Evolutionary conservation across 805 yeast species (phyloP).

Genomic region (Yamadazyma paraphyllophila): DNA sequence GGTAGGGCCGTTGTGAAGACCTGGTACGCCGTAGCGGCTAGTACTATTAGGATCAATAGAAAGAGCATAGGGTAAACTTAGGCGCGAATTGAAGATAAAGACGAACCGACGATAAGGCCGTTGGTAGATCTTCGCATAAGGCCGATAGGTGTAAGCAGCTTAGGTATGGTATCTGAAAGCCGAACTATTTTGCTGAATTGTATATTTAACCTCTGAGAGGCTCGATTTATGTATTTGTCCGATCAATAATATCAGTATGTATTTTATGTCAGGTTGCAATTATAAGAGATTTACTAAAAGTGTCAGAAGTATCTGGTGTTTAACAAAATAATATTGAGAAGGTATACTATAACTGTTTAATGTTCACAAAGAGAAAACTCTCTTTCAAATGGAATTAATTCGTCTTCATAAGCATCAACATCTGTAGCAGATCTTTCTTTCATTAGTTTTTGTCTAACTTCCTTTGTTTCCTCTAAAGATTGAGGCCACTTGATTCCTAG

Average conservation of each 20-base stretch:
- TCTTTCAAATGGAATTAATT: constrained; percentile 16
- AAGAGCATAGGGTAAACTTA: background rate
- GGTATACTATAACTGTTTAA: constrained; percentile 6
- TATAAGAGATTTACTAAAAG: too few species aligned
- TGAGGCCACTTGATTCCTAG: constrained; percentile 17
- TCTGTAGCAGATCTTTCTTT: constrained; percentile 23
- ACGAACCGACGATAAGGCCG: too few species aligned
- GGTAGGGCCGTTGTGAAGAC: constrained; percentile 23
- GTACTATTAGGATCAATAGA: background rate
- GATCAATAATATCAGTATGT: too few species aligned
- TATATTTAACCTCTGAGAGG: too few species aligned
- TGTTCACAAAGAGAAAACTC: constrained; percentile 35
- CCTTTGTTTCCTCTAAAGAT: constrained; percentile 23
- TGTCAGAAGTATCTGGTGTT: too few species aligned
- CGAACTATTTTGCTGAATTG: too few species aligned
- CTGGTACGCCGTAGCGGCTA: constrained; percentile 2
- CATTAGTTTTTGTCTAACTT: constrained; percentile 29
- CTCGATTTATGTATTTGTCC: too few species aligned
- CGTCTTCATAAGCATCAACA: constrained; percentile 11
- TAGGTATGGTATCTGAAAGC: too few species aligned
- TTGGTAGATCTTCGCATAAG: too few species aligned
- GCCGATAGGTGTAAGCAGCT: too few species aligned
- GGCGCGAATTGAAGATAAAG: background rate
- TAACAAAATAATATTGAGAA: too few species aligned
- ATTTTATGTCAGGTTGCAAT: too few species aligned